phyloP scores from a whole-genome alignment of 2,329 filamentous ascomycete species.

The Colletotrichum chlorophyti region DNA sequence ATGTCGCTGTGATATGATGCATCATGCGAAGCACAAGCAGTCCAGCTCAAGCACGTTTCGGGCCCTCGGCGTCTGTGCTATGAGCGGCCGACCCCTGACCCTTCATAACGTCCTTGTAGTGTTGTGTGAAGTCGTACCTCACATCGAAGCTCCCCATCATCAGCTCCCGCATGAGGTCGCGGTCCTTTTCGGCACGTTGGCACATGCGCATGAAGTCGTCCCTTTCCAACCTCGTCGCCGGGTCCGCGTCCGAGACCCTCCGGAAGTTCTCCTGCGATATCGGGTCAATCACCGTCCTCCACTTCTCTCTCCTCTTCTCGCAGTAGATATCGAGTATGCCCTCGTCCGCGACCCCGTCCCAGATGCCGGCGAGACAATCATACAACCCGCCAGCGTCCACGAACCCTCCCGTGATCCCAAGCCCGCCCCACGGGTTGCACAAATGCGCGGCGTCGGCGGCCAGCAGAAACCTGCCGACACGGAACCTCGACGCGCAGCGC shows the following conservation, averaged over 20 bases:
- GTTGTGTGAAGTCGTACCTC: conserved; percentile 52
- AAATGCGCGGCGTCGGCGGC: conserved; percentile 68
- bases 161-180: conserved; percentile 39
- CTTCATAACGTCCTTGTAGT: conserved; percentile 42
- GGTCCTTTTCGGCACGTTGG: conserved; percentile 43
- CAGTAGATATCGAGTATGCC: conserved; percentile 52
- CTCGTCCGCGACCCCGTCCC: conserved; percentile 50
- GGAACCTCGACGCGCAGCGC: conserved; percentile 62
- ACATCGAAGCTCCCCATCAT: conserved; percentile 44
- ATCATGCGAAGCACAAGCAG: too few relatives aligned
- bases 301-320: conserved; percentile 54
- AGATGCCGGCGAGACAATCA: conserved; percentile 61
- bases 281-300: conserved; percentile 49
- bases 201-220: conserved; percentile 45
- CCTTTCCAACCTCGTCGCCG: conserved; percentile 38
- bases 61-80: too few relatives aligned
- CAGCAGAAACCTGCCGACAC: conserved; percentile 62
- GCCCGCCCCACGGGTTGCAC: conserved; percentile 62
- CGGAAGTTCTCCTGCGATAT: conserved; percentile 52
- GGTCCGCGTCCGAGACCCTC: conserved; percentile 48
- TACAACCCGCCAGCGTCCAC: conserved; percentile 68
- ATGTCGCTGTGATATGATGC: too few relatives aligned
- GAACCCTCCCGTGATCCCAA: conserved; percentile 69
- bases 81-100: neutral
- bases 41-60: too few relatives aligned